Evolutionary conservation across 2,329 filamentous ascomycete genomes (phyloP).

Genomic region (Bipolaris victoriae): DNA sequence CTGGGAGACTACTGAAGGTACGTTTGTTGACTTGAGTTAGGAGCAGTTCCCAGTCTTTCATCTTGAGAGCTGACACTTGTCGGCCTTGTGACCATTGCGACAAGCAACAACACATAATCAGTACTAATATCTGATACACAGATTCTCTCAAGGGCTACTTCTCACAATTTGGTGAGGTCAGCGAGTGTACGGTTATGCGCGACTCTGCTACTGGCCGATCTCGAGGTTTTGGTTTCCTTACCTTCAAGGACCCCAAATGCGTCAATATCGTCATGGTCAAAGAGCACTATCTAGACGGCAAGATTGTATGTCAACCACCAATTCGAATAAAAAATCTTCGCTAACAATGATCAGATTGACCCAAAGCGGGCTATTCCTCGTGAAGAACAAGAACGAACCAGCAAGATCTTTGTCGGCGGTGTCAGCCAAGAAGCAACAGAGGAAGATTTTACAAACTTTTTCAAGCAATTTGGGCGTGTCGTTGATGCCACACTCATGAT

Average conservation of each 20-base stretch:
- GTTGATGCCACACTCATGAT: constrained; percentile 99
- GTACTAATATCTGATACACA: constrained; percentile 48
- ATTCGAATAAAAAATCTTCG: constrained; percentile 15
- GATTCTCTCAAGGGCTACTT: constrained; percentile 98
- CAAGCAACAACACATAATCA: background rate
- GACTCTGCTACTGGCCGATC: constrained; percentile 93
- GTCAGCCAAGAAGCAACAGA: constrained; percentile 97
- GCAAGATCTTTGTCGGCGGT: constrained; percentile 98
- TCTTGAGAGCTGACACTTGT: background rate
- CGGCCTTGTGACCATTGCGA: background rate
- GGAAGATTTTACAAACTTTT: constrained; percentile 94
- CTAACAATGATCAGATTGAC: constrained; percentile 74
- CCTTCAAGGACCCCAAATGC: constrained; percentile 95
- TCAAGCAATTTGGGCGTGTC: constrained; percentile 93
- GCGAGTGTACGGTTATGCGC: constrained; percentile 99
- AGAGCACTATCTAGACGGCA: constrained; percentile 96
- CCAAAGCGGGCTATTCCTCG: constrained; percentile 96
- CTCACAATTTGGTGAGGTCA: constrained; percentile 94
- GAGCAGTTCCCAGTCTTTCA: background rate
- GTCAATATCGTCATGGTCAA: constrained; percentile 99
- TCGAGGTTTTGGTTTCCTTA: constrained; percentile 95
- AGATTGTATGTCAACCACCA: constrained; percentile 75
- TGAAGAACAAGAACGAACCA: constrained; percentile 97
- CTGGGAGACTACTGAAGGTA: constrained; percentile 99
- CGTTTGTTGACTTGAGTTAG: constrained; percentile 49